Evolutionary conservation across 345 rosid species (phyloP), one percentile per base, ranked within the genome.

Genomic region (Euphorbia pulcherrima): DNA sequence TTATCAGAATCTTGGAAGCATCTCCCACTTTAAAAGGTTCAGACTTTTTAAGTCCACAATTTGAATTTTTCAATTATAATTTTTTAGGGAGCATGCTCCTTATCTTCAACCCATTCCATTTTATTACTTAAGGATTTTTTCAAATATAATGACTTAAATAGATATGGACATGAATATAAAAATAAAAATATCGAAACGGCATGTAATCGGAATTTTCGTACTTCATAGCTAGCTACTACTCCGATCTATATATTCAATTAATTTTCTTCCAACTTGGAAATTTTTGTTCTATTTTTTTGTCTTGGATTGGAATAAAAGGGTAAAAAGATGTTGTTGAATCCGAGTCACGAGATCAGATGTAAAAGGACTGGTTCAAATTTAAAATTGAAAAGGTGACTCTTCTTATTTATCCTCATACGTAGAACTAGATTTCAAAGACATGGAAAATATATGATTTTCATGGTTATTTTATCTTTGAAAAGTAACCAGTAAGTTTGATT

Each of bases 41-140:
- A 44, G 3, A 44, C 16, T 44, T 44, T 44, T 44, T 44, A 3
- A 10, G 17, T 44, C 50, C 16, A 7, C 17, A 44, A 1, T 44
- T 40, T 59, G 17, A 16, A 33, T 29, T 29, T 69, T 35, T 33
- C n/a, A n/a, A n/a, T 69, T 52, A 47, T 51, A 39, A 13, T 18
- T 59, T 70, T 20, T 9, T 29, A 70, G 71, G 64, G 68, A 60
- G 33, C 75, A 66, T 17, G 21, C 61, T 67, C 65, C 40, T 73
- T 65, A 61, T 65, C 47, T 51, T 71, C 27, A 61, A 61, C 62
- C 68, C n/a, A 63, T 64, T 54, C 55, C 47, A 39, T 41, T 26
- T 52, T 51, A 26, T 17, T 4, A 17, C 14, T 51, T 23, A n/a
- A 4, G 24, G 26, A 52, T 52, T 8, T 2, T 52, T 17, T 52